phyloP scores from a whole-genome alignment of 345 rosid genomes.

The Eucalyptus polyanthemos region DNA sequence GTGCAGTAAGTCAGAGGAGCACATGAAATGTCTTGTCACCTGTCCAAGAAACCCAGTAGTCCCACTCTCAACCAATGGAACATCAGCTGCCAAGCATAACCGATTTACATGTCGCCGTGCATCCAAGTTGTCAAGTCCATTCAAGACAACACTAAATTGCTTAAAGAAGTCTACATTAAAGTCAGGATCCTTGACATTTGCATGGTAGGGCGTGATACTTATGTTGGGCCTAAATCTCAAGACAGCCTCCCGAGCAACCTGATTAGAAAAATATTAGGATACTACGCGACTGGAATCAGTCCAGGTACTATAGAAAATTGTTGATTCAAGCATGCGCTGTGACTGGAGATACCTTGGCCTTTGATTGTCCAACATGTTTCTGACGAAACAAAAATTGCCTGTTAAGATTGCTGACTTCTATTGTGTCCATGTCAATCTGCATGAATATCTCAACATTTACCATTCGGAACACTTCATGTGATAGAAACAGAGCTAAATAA shows the following conservation, averaged over 20 bases:
- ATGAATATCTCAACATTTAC: not conserved
- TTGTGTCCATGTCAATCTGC: conserved; percentile 99
- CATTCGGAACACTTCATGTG: not conserved
- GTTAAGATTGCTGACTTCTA: conserved; percentile 98
- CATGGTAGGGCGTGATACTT: conserved; percentile 77
- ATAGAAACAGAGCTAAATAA: not conserved
- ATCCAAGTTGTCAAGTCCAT: conserved; percentile 95
- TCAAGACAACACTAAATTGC: conserved; percentile 87
- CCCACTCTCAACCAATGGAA: conserved; percentile 98
- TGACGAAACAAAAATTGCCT: conserved; percentile 91
- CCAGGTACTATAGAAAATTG: not conserved
- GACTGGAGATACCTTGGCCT: conserved; percentile 61
- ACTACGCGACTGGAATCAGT: not conserved
- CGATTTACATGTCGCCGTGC: conserved; percentile 98
- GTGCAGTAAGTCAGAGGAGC: not conserved
- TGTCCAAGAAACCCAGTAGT: conserved; percentile 99
- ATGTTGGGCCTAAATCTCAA: conserved; percentile 85
- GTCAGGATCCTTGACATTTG: conserved; percentile 72
- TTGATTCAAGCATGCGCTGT: not conserved
- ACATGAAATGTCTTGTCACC: conserved; percentile 20
- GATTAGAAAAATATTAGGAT: conserved; percentile 1
- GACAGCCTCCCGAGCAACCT: conserved; percentile 98
- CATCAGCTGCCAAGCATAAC: conserved; percentile 93
- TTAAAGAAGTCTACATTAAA: conserved; percentile 90
- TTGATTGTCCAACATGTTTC: conserved; percentile 94